Base-by-base conservation (phyloP, 1,284 basidiomycete species). In the Fomitiporia mediterranea region DNA sequence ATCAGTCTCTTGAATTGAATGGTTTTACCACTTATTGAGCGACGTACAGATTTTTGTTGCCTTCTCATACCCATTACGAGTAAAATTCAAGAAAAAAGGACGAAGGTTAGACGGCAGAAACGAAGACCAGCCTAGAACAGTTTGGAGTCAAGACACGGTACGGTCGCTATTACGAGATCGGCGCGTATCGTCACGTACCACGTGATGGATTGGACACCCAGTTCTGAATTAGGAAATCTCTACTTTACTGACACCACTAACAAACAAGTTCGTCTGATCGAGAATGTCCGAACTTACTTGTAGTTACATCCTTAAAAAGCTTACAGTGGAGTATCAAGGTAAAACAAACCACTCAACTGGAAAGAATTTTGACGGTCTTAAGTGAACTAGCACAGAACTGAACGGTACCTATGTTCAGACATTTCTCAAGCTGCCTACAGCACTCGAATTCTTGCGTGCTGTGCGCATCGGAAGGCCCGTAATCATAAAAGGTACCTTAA, bases 401-500 rank as follows among this genome's bases (percentile, higher is more conserved):
- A 92, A 93, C 64, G 83, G 85, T 6, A 68, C 73, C 21, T 69
- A 76, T 43, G 74, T 82, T 51, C 77, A 83, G 46, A 71, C 78
- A 21, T n/a, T n/a, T n/a, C 68, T 91, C 4, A 70, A 79, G 15
- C 60, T 64, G 13, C 78, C 84, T 8, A 78, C 82, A 0, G 67
- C 89, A 2, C 65, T 92, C 34, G 83, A 93, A 64, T 93, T 95
- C 64, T 75, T 85, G 38, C 75, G 84, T 48, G 73, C 91, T 28
- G 79, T 89, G 2, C 81, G 85, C 60, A 76, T 88, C 48, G 84
- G 84, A n/a, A 75, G 91, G 59, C 93, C 94, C 0, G 84, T 86
- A 4, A 67, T 95, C 1, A 87, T 94, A 51, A 80, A 80, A 74
- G 82, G 91, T 84, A 52, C 30, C 62, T 51, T 9, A 9, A 34